Evolutionary conservation across 345 rosid genomes (phyloP).

Genomic region (Salix caprea): DNA sequence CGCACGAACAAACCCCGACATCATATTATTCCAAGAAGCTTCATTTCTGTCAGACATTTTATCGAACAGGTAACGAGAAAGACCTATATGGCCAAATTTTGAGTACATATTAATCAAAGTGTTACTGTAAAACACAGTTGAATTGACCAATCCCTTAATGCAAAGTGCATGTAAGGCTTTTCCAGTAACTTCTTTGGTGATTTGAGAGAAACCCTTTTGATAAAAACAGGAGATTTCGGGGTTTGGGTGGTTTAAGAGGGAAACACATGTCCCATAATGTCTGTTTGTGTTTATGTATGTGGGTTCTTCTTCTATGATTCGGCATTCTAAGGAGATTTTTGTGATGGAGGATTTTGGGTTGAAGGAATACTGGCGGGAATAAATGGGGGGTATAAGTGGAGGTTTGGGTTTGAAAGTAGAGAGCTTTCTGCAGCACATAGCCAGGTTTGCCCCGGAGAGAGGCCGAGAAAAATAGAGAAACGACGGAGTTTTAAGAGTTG

Average conservation of each 20-base stretch:
- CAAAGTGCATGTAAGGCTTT: slow-evolving; percentile 74
- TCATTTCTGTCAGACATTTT: slow-evolving; percentile 56
- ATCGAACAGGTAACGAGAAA: slow-evolving; percentile 71
- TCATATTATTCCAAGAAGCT: slow-evolving; percentile 81
- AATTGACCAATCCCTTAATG: slow-evolving; percentile 44
- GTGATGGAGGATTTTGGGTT: slow-evolving; percentile 30
- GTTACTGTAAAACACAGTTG: slow-evolving; percentile 46
- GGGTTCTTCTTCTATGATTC: slow-evolving; percentile 8
- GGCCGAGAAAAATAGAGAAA: neutral
- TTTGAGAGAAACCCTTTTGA: slow-evolving; percentile 73
- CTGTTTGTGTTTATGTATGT: neutral
- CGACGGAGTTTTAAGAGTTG: neutral
- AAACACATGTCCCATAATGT: slow-evolving; percentile 19
- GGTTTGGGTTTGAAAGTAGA: slow-evolving; percentile 13
- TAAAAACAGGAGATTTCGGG: slow-evolving; percentile 56
- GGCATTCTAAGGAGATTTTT: slow-evolving; percentile 28
- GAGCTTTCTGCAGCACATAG: slow-evolving; percentile 12
- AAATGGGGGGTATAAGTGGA: neutral
- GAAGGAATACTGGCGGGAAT: slow-evolving; percentile 19
- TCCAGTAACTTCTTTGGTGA: slow-evolving; percentile 46
- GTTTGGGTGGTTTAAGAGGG: slow-evolving; percentile 53
- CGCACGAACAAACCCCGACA: slow-evolving; percentile 61
- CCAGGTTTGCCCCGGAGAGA: slow-evolving; percentile 21
- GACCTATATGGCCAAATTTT: slow-evolving; percentile 36
- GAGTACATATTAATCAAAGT: slow-evolving; percentile 70